phyloP scores from a whole-genome alignment of 73 alveolate genomes.

The Symbiodinium natans region DNA sequence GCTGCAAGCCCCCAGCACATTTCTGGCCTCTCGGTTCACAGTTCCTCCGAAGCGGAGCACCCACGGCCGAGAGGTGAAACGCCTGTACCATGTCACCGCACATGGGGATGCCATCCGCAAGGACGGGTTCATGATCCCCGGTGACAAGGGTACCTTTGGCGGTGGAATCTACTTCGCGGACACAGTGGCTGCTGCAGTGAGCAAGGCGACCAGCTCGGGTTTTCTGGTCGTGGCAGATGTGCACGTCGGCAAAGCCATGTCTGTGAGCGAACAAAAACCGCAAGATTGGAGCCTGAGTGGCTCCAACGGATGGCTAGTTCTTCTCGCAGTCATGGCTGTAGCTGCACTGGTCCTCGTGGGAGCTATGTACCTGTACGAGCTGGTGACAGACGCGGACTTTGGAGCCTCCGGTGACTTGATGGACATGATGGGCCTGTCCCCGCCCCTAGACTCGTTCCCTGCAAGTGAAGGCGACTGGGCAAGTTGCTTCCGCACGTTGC shows the following conservation, averaged over 20 bases:
- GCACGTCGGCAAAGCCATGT: neutral
- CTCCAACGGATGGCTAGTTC: neutral
- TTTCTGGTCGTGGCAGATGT: neutral
- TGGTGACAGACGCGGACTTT: neutral
- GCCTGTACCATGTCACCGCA: neutral
- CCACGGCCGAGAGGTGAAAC: conserved; percentile 4
- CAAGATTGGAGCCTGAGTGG: neutral
- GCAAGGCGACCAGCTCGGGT: conserved; percentile 10
- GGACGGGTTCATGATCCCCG: conserved; percentile 7
- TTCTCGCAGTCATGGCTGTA: neutral
- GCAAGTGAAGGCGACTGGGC: neutral
- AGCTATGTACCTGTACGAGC: neutral
- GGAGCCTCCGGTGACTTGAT: neutral
- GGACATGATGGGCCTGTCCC: neutral
- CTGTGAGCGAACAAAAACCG: neutral
- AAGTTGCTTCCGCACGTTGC: neutral
- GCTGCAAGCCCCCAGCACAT: neutral
- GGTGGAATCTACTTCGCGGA: neutral
- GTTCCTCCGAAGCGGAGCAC: neutral
- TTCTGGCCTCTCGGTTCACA: neutral
- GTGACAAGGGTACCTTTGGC: neutral
- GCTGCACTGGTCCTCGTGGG: neutral
- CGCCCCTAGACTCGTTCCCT: neutral
- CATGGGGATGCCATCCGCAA: neutral
- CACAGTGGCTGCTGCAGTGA: neutral